Base-by-base conservation (phyloP, 192 early-diverging fungal species). In the Entophlyctis luteolus region DNA sequence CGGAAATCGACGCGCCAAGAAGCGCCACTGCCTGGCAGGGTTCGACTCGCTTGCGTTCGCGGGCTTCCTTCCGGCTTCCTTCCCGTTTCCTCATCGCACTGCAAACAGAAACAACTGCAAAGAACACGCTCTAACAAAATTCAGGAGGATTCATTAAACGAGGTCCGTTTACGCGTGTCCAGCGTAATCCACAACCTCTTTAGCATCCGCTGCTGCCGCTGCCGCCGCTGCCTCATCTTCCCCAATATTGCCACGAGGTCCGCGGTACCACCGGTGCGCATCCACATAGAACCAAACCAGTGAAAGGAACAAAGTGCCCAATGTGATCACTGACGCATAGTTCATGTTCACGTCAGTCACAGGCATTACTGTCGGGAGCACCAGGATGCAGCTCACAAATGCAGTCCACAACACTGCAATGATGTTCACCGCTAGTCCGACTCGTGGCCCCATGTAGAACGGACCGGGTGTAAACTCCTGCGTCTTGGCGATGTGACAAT, bases 271-370 rank as follows among this genome's bases (percentile, higher is more conserved):
- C 20, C 52, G 54, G 8, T 23, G 32, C 33, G 63, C 63, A 66
- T 66, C 63, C 22, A 55, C 18, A 36, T 47, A 25, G 52, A 37
- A 66, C 63, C 63, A 66, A 1, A 38, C 29, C 63, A 66, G 55
- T n/a, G n/a, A n/a, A n/a, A n/a, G n/a, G 18, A 69, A 65, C 54
- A 72, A 71, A 1, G 39, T 39, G 25, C n/a, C 56, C 5, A 62
- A 37, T 10, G 47, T 46, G 70, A 48, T 70, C 4, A 42, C 46
- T 6, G 18, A 50, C 1, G 35, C 0, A 32, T 59, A 60, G 56
- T 59, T 69, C 67, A 66, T 66, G 6, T 20, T 52, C 20, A 27
- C 12, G 3, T 12, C 32, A 1, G 63, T 66, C 16, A 66, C 14
- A 22, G 52, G 49, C 20, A 55, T 6, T 27, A 29, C 31, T 3